A percentile compares a stretch with the other conserved stretches of the same genome.
These are phyloP conservation scores for Crithidia mellificae DNA, from an alignment of 208 protist species.

Conservation along the genomic window DNA sequence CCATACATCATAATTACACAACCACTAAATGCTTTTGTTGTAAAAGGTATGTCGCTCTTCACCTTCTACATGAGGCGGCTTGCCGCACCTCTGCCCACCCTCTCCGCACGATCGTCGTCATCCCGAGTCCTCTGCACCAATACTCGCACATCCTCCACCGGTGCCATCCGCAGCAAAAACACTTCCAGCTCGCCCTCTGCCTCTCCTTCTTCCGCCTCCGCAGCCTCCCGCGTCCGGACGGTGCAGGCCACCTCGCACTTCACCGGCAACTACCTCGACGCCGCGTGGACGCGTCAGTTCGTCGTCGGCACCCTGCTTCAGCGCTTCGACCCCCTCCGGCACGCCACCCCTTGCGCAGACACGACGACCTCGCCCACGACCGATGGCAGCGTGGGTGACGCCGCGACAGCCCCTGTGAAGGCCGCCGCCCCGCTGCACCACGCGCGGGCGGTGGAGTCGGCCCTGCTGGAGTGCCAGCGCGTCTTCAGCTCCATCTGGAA, in stretches of 20 bases:
- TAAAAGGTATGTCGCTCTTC: no score
- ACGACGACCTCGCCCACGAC: no score
- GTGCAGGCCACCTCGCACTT: conserved; percentile 45
- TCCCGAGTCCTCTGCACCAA: background rate
- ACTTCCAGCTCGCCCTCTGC: background rate
- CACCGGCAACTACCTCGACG: conserved; percentile 62
- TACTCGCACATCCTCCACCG: background rate
- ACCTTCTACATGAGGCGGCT: no score
- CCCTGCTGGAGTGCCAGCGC: conserved; percentile 64
- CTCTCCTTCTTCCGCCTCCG: no score
- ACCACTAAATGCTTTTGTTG: no score
- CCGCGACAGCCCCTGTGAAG: background rate
- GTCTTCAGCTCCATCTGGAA: conserved; percentile 60
- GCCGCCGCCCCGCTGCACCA: background rate
- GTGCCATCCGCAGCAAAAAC: background rate
- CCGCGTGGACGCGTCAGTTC: conserved; percentile 73
- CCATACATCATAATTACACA: no score
- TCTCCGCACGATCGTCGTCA: background rate
- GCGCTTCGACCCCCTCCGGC: conserved; percentile 48
- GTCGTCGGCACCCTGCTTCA: conserved; percentile 80
- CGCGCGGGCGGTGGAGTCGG: conserved; percentile 36
- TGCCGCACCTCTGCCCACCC: no score
- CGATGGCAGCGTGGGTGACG: background rate
- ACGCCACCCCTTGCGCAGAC: background rate
- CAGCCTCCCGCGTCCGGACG: background rate